A percentile compares a stretch with the other conserved stretches of the same genome.
Evolutionary conservation across 1,284 basidiomycete species (phyloP).

Genomic region (Malassezia sympodialis): DNA sequence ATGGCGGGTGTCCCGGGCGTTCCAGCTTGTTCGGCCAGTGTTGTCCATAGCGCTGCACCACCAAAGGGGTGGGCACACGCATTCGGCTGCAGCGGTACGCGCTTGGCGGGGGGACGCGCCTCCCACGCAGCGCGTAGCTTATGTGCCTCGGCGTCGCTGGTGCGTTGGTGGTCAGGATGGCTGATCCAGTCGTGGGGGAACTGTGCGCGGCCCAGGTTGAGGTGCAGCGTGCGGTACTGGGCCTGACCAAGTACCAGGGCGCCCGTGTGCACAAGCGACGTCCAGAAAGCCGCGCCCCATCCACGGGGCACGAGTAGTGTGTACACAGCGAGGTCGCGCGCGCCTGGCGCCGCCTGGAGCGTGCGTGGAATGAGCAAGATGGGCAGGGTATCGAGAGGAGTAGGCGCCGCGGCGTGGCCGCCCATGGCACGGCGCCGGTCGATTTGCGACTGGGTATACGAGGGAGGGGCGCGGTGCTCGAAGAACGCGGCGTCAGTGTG

Average conservation of each 20-base stretch:
- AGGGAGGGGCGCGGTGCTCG: conserved; percentile 11
- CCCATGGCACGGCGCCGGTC: conserved; percentile 27
- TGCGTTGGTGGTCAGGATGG: conserved; percentile 17
- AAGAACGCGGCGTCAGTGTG: background rate
- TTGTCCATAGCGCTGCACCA: conserved; percentile 14
- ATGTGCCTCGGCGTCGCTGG: conserved; percentile 17
- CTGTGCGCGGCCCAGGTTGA: conserved; percentile 18
- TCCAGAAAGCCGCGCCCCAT: conserved; percentile 40
- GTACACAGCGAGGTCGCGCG: conserved; percentile 14
- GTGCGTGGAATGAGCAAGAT: conserved; percentile 1
- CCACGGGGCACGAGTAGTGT: conserved; percentile 40
- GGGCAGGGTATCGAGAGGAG: conserved; percentile 3
- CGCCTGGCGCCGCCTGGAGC: background rate
- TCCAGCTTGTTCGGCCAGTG: background rate
- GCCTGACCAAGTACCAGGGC: conserved; percentile 33
- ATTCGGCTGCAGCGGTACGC: conserved; percentile 21
- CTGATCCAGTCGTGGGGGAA: conserved; percentile 37
- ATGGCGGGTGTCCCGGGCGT: background rate
- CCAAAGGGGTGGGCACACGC: conserved; percentile 10
- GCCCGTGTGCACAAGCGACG: conserved; percentile 32
- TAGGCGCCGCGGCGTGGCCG: background rate
- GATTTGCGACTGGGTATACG: conserved; percentile 37
- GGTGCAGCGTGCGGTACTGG: conserved; percentile 28
- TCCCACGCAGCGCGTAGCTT: conserved; percentile 23
- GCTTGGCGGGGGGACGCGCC: conserved; percentile 33